Evolutionary conservation across 805 yeast species (phyloP).

Genomic region (Sugiyamaella floridensis): DNA sequence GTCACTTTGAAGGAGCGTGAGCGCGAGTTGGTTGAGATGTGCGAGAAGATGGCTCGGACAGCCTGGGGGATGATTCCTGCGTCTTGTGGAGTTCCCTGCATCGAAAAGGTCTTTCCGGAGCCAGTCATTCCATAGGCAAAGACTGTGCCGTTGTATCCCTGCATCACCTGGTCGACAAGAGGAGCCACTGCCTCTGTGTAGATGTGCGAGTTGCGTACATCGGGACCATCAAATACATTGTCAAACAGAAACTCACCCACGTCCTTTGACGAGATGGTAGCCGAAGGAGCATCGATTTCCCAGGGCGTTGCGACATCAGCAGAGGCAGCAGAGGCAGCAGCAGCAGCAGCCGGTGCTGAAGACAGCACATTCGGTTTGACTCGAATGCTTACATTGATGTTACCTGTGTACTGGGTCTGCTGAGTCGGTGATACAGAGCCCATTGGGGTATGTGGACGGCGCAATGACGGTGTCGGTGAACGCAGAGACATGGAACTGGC

Average conservation of each 20-base stretch:
- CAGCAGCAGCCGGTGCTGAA: slow-evolving; percentile 3
- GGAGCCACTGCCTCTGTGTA: slow-evolving; percentile 50
- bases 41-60: slow-evolving; percentile 50
- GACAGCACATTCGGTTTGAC: slow-evolving; percentile 50
- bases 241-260: slow-evolving; percentile 70
- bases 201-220: slow-evolving; percentile 47
- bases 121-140: slow-evolving; percentile 97
- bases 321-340: neutral
- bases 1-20: slow-evolving; percentile 39
- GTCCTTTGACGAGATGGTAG: slow-evolving; percentile 42
- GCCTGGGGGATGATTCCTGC: slow-evolving; percentile 71
- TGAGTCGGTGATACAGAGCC: slow-evolving; percentile 1
- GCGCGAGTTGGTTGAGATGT: slow-evolving; percentile 29
- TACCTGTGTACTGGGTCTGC: slow-evolving; percentile 46
- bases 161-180: slow-evolving; percentile 48
- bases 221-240: slow-evolving; percentile 58
- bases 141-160: slow-evolving; percentile 44
- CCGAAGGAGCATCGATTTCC: slow-evolving; percentile 36
- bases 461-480: slow-evolving; percentile 20
- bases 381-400: slow-evolving; percentile 69
- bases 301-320: slow-evolving; percentile 29
- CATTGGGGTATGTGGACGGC: slow-evolving; percentile 23
- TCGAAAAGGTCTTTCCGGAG: slow-evolving; percentile 81
- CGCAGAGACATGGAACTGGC: slow-evolving; percentile 23
- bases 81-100: slow-evolving; percentile 61